Percentiles rank a stretch among this genome's conserved stretches.
Evolutionary conservation across 495 filamentous ascomycete species (phyloP).

Genomic region (Cetradonia linearis): DNA sequence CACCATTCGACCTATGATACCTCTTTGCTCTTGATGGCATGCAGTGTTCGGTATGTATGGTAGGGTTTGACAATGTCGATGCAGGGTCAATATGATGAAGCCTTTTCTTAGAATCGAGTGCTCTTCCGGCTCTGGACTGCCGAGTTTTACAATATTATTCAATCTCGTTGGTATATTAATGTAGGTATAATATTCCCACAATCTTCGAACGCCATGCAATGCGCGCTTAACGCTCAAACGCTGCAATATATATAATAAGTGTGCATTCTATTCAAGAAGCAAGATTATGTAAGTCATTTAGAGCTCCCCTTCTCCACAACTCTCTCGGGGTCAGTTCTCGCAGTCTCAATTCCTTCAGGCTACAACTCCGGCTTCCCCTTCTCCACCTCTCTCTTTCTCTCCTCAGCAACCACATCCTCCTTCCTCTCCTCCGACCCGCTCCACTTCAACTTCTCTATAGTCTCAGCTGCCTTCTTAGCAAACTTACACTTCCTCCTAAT

Average conservation of each 20-base stretch:
- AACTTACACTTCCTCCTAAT: constrained; percentile 68
- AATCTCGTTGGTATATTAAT: too few species aligned
- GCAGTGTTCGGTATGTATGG: too few species aligned
- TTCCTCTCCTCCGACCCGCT: background rate
- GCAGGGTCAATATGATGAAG: too few species aligned
- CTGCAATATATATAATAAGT: background rate
- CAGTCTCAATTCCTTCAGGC: constrained; percentile 10
- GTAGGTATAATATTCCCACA: too few species aligned
- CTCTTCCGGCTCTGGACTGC: too few species aligned
- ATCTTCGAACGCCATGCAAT: background rate
- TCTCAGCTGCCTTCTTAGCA: constrained; percentile 46
- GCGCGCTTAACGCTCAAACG: background rate
- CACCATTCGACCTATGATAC: too few species aligned
- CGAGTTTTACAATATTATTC: too few species aligned
- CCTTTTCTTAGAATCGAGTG: too few species aligned
- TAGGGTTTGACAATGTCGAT: too few species aligned
- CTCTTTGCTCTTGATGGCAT: too few species aligned
- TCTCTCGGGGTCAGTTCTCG: constrained; percentile 5
- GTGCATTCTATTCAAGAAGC: background rate
- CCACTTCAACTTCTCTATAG: background rate
- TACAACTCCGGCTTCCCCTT: background rate
- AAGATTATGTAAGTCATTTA: background rate
- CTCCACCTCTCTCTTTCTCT: background rate
- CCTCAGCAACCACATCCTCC: background rate
- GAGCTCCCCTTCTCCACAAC: constrained; percentile 10